phyloP scores from a whole-genome alignment of 768 basidiomycete species.

The Phaeotremella fagi region DNA sequence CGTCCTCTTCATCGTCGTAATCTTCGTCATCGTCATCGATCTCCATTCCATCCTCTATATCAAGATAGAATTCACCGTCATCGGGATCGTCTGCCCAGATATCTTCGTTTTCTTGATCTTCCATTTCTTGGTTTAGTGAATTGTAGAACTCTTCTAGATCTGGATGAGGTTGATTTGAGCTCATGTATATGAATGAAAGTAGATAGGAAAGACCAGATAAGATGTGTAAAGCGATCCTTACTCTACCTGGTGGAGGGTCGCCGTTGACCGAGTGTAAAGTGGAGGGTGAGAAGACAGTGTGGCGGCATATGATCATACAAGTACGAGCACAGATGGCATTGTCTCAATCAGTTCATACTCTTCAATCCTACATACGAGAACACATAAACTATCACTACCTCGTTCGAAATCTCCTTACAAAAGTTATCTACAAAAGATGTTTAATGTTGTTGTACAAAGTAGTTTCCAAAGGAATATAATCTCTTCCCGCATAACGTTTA shows the following conservation, averaged over 20 bases:
- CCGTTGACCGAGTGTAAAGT: not conserved
- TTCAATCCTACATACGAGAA: no score
- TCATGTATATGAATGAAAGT: slow-evolving; percentile 1
- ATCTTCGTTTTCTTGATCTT: slow-evolving; percentile 25
- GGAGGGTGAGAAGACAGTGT: no score
- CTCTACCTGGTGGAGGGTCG: not conserved
- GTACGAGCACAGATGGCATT: no score
- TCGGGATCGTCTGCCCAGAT: slow-evolving; percentile 18
- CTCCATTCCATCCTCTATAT: not conserved
- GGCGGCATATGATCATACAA: no score
- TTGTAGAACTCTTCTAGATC: slow-evolving; percentile 23
- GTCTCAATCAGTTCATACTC: no score
- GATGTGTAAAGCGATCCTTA: not conserved
- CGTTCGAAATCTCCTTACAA: no score
- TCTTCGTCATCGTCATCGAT: not conserved
- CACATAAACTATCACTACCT: no score
- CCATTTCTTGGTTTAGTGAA: slow-evolving; percentile 3
- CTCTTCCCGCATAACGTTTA: slow-evolving; percentile 5
- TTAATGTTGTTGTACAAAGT: no score
- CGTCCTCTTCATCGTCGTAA: slow-evolving; percentile 17
- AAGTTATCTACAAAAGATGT: no score
- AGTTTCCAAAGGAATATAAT: no score
- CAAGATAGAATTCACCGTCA: slow-evolving; percentile 1
- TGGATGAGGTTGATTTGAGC: slow-evolving; percentile 13
- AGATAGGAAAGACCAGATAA: not conserved